Base-by-base conservation (phyloP, 768 basidiomycete genomes). In the Steccherinum ochraceum region DNA sequence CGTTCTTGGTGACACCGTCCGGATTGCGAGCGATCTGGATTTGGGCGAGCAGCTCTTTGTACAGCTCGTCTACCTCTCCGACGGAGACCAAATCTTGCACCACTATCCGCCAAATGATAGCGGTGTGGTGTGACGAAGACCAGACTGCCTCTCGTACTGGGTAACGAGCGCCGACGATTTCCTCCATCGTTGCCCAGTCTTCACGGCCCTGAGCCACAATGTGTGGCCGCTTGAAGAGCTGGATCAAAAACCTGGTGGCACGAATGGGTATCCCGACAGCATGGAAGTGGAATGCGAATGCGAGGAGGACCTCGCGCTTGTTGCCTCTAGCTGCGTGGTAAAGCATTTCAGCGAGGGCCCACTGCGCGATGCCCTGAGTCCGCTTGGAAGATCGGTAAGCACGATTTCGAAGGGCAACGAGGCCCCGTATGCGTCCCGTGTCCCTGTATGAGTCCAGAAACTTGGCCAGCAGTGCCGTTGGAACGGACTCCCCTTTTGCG, bases 261-360 rank as follows among this genome's bases (percentile, higher is more conserved):
- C 51, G 30, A 10, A n/a, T 18, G 0, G 84, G 82, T n/a, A 87
- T 67, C 12, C 79, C 83, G 30, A 72, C 64, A 5, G 72, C 54
- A 49, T 72, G 73, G 57, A 83, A 86, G 48, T 79, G 71, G 4
- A 74, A 69, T 12, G 65, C 62, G 58, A 80, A 88, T 0, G 74
- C 66, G 44, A 66, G 40, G 30, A 63, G 50, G 7, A 59, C 46
- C 2, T 48, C 26, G 16, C 3, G 16, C 24, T 54, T 35, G 10
- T 61, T 24, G 20, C 50, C 44, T 12, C 48, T 26, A 1, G 45
- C 41, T 10, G 48, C 39, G 24, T 63, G 53, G 52, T 61, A 59
- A 5, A 56, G 49, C 55, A 65, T 57, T 48, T 69, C 67, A 2
- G 59, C 67, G 27, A 60, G 53, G 13, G 56, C 53, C 64, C 64